Base-by-base conservation (phyloP, 768 basidiomycete genomes). In the Lactifluus hygrophoroides region DNA sequence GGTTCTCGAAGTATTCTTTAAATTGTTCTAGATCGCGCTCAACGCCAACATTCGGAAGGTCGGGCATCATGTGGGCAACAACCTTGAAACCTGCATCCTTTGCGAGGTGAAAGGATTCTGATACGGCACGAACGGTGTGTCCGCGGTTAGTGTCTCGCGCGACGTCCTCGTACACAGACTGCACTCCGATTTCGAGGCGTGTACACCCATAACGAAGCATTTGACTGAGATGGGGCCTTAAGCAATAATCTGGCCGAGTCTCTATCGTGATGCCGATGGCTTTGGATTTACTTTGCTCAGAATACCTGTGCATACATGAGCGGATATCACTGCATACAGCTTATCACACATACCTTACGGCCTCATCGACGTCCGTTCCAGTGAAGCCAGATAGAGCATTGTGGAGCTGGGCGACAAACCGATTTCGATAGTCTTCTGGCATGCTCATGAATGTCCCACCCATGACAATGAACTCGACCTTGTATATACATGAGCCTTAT, bases 371-470 rank as follows among this genome's bases (percentile, higher is more conserved):
- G 63, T 97, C 88, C 2, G 83, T 79, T 1, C 93, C 93, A 1
- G 94, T 97, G 68, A 90, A 94, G 0, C 96, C 96, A 16, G 91
- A 94, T 5, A 99, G 76, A 1, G 96, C 95, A 70, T 98, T 98
- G 70, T 98, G 96, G 55, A 99, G 77, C 61, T 97, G 94, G 1
- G 95, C 94, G 54, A 98, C 81, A 64, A 99, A 99, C 63, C 89
- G 85, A 60, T 83, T 84, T 60, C 96, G 82, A 70, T 99, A 98
- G 45, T 93, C 90, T 70, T 98, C 94, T 37, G 94, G 90, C 88
- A 97, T 95, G 68, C 94, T 97, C 94, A 99, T 97, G 72, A 99
- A 99, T 11, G 96, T 99, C 45, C 96, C 96, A 23, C 96, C 96
- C 96, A 97, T 97, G 61, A 95, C 80, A 63, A 96, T 97, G 65